A percentile compares a stretch with the other conserved stretches of the same genome.
phyloP scores from a whole-genome alignment of 2,329 filamentous ascomycete genomes.

The Beauveria varroae region DNA sequence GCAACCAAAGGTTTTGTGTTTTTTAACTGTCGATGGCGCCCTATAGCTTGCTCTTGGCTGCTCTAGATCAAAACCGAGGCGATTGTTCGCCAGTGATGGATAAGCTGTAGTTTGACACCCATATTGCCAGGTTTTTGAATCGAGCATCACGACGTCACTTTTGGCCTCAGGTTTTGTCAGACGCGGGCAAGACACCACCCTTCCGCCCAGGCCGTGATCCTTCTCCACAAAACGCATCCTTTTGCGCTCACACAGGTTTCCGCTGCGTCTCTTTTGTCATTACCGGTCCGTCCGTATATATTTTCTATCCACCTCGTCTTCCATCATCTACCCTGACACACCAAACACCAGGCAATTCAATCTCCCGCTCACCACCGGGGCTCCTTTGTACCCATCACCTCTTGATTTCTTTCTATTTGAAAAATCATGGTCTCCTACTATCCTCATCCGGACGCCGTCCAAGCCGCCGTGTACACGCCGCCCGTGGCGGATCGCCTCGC shows the following conservation, averaged over 20 bases:
- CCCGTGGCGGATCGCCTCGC: conserved; percentile 17
- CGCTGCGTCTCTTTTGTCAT: not conserved
- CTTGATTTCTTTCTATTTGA: no score
- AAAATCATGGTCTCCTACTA: conserved; percentile 18
- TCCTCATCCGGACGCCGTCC: conserved; percentile 46
- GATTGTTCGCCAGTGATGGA: not conserved
- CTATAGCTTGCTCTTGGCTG: not conserved
- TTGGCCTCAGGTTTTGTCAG: not conserved
- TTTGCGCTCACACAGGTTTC: not conserved
- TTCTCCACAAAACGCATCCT: conserved; percentile 2
- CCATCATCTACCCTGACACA: not conserved
- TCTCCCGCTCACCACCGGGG: not conserved
- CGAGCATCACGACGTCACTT: not conserved
- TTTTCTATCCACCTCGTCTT: not conserved
- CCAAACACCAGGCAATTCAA: not conserved
- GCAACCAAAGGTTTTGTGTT: no score
- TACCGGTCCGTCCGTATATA: not conserved
- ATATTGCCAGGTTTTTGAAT: not conserved
- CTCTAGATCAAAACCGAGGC: no score
- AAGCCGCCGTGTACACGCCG: conserved; percentile 44
- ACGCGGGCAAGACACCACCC: not conserved
- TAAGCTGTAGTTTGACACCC: not conserved
- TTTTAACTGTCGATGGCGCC: not conserved
- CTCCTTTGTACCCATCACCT: no score
- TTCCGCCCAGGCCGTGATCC: not conserved